phyloP scores from a whole-genome alignment of 257 asterid species.

The Ophiorrhiza pumila region DNA sequence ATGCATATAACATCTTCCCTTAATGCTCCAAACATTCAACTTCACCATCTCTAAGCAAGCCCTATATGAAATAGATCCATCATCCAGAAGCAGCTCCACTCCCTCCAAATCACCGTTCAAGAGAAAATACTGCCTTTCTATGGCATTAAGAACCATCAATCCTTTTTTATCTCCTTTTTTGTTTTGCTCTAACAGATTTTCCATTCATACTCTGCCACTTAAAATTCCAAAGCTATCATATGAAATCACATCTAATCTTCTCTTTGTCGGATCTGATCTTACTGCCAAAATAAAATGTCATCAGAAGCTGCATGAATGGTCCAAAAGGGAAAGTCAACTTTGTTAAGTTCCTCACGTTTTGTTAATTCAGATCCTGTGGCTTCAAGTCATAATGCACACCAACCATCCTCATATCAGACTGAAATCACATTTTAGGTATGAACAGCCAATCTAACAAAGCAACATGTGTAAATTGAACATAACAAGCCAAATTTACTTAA shows the following conservation, averaged over 20 bases:
- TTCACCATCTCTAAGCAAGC: not conserved
- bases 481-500: not conserved
- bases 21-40: not conserved
- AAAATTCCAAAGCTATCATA: not conserved
- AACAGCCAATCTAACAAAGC: not conserved
- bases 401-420: not conserved
- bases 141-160: not conserved
- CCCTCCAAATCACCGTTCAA: conserved; percentile 2
- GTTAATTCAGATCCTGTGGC: not conserved
- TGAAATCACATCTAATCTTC: conserved; percentile 2
- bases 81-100: not conserved
- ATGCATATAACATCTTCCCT: not conserved
- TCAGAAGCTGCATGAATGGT: not conserved
- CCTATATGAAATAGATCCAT: not conserved
- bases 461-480: not conserved
- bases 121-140: not conserved
- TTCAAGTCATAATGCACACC: not conserved
- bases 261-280: not conserved
- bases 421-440: not conserved
- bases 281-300: not conserved
- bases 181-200: not conserved
- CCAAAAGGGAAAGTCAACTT: not conserved
- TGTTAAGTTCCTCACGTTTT: not conserved
- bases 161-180: not conserved
- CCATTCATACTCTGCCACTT: not conserved